Conservation (phyloP, 2,329 filamentous ascomycete species). For the Penicillium paneum region DNA sequence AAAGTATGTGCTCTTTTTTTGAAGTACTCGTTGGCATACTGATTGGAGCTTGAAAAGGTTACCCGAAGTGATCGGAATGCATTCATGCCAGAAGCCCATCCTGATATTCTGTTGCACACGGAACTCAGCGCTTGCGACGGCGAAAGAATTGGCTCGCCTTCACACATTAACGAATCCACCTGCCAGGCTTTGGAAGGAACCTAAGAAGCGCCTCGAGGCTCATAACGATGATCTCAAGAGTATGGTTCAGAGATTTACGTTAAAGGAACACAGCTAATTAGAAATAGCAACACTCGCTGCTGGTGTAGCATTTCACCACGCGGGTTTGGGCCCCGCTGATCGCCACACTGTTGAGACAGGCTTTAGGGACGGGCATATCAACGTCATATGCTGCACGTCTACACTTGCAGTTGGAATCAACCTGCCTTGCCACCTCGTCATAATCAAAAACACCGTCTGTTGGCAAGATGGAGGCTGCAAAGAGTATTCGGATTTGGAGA, state of each 20-base stretch:
- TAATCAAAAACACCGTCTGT: constrained; percentile 73
- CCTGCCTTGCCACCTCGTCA: constrained; percentile 75
- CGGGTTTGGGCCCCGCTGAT: constrained; percentile 65
- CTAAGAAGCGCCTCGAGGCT: constrained; percentile 52
- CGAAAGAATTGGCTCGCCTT: constrained; percentile 63
- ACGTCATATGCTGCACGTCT: constrained; percentile 81
- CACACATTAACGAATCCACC: constrained; percentile 55
- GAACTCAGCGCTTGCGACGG: constrained; percentile 66
- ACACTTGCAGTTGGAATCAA: constrained; percentile 83
- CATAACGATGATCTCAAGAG: constrained; percentile 60
- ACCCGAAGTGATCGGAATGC: constrained; percentile 62
- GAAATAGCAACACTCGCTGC: constrained; percentile 45
- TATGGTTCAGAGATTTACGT: constrained; percentile 25
- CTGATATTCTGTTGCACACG: constrained; percentile 81
- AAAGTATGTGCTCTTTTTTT: constrained; percentile 42
- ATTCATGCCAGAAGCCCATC: constrained; percentile 69
- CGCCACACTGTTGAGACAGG: constrained; percentile 63
- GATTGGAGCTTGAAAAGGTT: constrained; percentile 48
- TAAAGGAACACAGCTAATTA: constrained; percentile 8
- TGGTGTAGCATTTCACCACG: constrained; percentile 81
- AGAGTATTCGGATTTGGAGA: constrained; percentile 77
- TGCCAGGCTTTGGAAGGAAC: constrained; percentile 62
- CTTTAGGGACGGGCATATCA: constrained; percentile 69
- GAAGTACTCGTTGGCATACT: neutral
- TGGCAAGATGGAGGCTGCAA: constrained; percentile 60